Base-by-base conservation (phyloP, 2,329 filamentous ascomycete species). In the Periglandula ipomoeae region DNA sequence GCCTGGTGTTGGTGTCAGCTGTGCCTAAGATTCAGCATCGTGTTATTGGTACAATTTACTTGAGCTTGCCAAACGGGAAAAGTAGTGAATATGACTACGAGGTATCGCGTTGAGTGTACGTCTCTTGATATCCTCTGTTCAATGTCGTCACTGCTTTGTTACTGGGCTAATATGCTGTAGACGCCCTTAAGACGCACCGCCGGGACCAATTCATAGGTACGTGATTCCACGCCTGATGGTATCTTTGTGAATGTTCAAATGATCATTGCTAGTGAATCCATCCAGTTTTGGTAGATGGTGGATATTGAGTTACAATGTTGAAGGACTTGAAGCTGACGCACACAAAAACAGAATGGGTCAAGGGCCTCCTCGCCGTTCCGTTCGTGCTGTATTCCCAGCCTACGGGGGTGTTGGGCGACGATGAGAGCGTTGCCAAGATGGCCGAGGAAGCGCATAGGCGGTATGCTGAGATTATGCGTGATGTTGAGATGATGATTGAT, bases 331-430 rank as follows among this genome's bases (percentile, higher is more conserved):
- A n/a, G n/a, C n/a, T n/a, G n/a, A n/a, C n/a, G n/a, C n/a, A n/a
- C 19, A 11, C 5, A 11, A 9, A 9, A n/a, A 17, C 59, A 82
- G 89, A 95, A 84, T 97, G 91, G 91, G 88, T 97, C 74, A 97
- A 98, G 70, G 87, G 85, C 35, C 78, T 97, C 4, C 74, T 97
- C 11, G 93, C 93, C 1, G 91, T 97, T 1, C 93, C 93, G 0
- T 98, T 98, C 63, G 91, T 98, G 35, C 79, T 98, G 47, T 89
- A 95, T 65, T 96, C 91, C 1, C 90, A 97, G 63, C 93, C 93
- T 3, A 94, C 89, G 1, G 89, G 89, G 19, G 81, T 89, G 38
- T 89, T 91, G 59, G 84, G 90, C 55, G 76, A 81, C 57, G 79
- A 79, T 52, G 73, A 78, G 48, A 78, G 74, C 48, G 78, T 91